Conservation (phyloP, 2,329 filamentous ascomycete species). For the Huntiella decipiens region DNA sequence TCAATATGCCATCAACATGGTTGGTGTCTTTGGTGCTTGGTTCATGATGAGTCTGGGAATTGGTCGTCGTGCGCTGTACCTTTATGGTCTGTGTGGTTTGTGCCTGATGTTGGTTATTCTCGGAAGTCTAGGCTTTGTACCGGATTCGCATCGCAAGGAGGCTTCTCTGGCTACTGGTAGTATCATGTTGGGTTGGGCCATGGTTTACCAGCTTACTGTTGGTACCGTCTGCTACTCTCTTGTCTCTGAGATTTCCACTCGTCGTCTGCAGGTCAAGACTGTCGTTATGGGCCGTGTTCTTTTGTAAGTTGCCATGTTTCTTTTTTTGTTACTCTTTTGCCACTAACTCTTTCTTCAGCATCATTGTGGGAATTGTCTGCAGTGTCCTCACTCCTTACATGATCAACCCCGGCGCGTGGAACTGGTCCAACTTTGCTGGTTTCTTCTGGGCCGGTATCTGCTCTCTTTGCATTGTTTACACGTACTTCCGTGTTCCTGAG, state of each 20-base stretch:
- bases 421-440: slow-evolving; percentile 73
- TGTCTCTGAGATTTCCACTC: slow-evolving; percentile 66
- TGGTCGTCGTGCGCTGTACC: slow-evolving; percentile 57
- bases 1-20: slow-evolving; percentile 55
- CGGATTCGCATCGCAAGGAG: slow-evolving; percentile 34
- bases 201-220: slow-evolving; percentile 72
- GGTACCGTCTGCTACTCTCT: slow-evolving; percentile 82
- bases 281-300: slow-evolving; percentile 69
- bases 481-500: slow-evolving; percentile 33
- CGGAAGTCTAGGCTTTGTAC: slow-evolving; percentile 64
- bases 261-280: slow-evolving; percentile 76
- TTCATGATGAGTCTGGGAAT: slow-evolving; percentile 56
- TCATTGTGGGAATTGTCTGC: slow-evolving; percentile 64
- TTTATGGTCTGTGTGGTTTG: slow-evolving; percentile 55
- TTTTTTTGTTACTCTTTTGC: not conserved
- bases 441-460: slow-evolving; percentile 54
- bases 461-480: slow-evolving; percentile 27
- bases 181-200: slow-evolving; percentile 68
- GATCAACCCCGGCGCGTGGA: slow-evolving; percentile 72
- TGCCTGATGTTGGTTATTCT: slow-evolving; percentile 63
- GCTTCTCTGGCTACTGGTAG: slow-evolving; percentile 61
- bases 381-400: slow-evolving; percentile 78
- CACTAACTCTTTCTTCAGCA: slow-evolving; percentile 25
- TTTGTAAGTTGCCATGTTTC: slow-evolving; percentile 28
- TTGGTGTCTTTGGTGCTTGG: slow-evolving; percentile 67